phyloP scores from a whole-genome alignment of 169 alveolate genomes.

The Plasmodium cynomolgi region DNA sequence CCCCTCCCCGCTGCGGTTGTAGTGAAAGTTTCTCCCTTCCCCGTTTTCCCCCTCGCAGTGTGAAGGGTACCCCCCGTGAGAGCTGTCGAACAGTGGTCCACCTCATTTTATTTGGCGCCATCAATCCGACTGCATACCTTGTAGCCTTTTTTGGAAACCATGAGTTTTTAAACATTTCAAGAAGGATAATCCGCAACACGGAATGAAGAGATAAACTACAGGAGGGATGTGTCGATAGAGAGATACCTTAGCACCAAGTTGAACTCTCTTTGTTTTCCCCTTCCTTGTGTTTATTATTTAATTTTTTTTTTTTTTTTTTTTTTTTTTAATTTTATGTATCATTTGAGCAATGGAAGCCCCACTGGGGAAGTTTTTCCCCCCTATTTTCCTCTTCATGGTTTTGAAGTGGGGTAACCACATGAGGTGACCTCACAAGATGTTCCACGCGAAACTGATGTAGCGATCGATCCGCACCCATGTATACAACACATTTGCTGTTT shows the following conservation, averaged over 20 bases:
- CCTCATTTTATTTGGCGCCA: too few relatives aligned
- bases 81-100: too few relatives aligned
- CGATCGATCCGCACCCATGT: neutral
- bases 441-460: neutral
- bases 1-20: too few relatives aligned
- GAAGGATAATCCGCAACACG: too few relatives aligned
- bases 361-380: neutral
- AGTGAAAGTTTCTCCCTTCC: too few relatives aligned
- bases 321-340: neutral
- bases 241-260: neutral
- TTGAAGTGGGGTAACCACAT: neutral
- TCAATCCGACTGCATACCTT: too few relatives aligned
- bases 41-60: too few relatives aligned
- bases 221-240: neutral
- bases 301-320: constrained; percentile 1
- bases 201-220: neutral
- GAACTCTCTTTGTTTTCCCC: neutral
- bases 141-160: too few relatives aligned
- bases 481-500: neutral
- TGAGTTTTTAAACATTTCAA: too few relatives aligned
- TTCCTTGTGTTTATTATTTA: neutral
- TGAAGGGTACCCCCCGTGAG: too few relatives aligned
- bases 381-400: neutral
- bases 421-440: neutral
- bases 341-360: neutral